Percentiles rank a stretch among this genome's conserved stretches.
Conservation (phyloP, 2,329 filamentous ascomycete species). For the Rhinocladiella similis region DNA sequence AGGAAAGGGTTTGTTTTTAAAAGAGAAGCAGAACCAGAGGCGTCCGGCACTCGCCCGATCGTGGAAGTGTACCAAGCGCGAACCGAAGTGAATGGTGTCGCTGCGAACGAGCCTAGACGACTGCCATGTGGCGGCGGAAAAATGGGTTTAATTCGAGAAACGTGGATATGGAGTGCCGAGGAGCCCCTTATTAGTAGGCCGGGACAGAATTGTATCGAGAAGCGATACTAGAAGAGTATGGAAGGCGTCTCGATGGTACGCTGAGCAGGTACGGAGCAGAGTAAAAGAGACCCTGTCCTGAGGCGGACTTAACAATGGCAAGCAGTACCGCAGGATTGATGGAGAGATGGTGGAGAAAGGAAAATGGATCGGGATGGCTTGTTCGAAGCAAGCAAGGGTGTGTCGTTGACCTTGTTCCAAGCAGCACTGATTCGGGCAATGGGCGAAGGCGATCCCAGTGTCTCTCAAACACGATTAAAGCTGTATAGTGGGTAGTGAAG, state of each 20-base stretch:
- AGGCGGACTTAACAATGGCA: background rate
- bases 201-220: background rate
- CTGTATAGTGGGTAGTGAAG: background rate
- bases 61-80: background rate
- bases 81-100: background rate
- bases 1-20: background rate
- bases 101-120: background rate
- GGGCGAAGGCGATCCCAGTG: background rate
- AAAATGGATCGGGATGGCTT: background rate
- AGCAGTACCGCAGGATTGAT: background rate
- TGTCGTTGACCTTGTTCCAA: background rate
- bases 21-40: background rate
- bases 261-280: too few species aligned
- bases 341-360: background rate
- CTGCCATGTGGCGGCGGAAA: constrained; percentile 10
- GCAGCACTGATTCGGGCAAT: background rate
- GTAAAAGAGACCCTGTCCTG: background rate
- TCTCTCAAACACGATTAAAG: background rate
- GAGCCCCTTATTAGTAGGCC: background rate
- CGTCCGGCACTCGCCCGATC: background rate
- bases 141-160: constrained; percentile 1
- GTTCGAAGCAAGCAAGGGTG: background rate
- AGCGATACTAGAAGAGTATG: background rate
- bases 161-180: constrained; percentile 3
- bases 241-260: background rate